These are phyloP conservation scores for Salix dunnii DNA, from an alignment of 345 rosid genomes.

Conservation along the genomic window DNA sequence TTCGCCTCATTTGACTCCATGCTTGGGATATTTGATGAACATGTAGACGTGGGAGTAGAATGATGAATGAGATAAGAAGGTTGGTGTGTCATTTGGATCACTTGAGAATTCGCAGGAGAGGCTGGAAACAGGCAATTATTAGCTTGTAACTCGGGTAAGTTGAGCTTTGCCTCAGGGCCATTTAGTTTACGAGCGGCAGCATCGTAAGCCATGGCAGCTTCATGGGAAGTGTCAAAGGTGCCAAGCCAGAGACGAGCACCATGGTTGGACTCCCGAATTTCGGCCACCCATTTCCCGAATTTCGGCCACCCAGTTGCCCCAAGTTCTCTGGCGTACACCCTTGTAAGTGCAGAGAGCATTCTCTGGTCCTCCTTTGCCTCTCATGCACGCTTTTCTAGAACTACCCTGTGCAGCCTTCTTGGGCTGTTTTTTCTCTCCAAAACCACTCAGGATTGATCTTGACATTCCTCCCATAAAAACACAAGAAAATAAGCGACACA, in stretches of 20 bases:
- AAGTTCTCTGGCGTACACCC: constrained; percentile 95
- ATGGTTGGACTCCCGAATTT: constrained; percentile 94
- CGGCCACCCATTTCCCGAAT: constrained; percentile 99
- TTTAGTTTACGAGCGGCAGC: constrained; percentile 86
- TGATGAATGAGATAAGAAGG: background rate
- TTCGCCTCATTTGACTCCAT: background rate
- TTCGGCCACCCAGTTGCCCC: too few relatives aligned
- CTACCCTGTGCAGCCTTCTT: constrained; percentile 70
- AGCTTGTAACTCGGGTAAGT: constrained; percentile 49
- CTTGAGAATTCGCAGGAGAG: constrained; percentile 6
- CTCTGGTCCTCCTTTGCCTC: constrained; percentile 97
- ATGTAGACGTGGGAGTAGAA: constrained; percentile 1
- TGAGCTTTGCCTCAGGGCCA: constrained; percentile 75
- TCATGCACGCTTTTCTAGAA: constrained; percentile 94
- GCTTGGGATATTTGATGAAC: constrained; percentile 13
- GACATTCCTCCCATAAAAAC: background rate
- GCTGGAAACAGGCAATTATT: background rate
- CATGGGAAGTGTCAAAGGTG: constrained; percentile 77
- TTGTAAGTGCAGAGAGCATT: constrained; percentile 86
- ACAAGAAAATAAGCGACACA: background rate
- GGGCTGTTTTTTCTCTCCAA: constrained; percentile 28
- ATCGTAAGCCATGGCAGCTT: constrained; percentile 88
- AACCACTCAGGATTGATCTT: constrained; percentile 21
- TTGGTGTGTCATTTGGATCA: constrained; percentile 10
- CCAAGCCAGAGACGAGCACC: constrained; percentile 99